phyloP scores from a whole-genome alignment of 768 basidiomycete genomes.

The Agaricus blazei region DNA sequence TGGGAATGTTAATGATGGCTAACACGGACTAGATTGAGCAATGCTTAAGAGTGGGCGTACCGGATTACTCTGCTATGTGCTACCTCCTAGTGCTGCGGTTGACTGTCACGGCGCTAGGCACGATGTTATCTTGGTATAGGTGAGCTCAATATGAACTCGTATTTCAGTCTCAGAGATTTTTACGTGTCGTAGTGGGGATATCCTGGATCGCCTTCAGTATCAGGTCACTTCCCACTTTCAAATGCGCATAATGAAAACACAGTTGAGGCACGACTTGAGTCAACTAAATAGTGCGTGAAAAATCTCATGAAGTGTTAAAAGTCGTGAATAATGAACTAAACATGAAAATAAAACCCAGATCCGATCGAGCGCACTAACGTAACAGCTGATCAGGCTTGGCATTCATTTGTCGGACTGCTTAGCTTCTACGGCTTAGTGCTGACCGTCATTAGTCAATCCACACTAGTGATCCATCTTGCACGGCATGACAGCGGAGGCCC shows the following conservation, averaged over 20 bases:
- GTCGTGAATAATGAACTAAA: neutral
- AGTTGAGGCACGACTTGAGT: neutral
- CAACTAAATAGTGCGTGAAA: neutral
- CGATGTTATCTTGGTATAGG: neutral
- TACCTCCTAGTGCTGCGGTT: neutral
- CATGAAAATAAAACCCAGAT: neutral
- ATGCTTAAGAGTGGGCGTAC: neutral
- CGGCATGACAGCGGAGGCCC: conserved; percentile 1
- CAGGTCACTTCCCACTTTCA: conserved; percentile 6
- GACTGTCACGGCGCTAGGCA: neutral
- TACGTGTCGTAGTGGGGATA: neutral
- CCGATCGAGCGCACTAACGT: neutral
- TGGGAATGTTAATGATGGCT: too few relatives aligned
- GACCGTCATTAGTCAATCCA: conserved; percentile 2
- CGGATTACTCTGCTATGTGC: neutral
- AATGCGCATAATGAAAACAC: neutral
- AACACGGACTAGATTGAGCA: neutral
- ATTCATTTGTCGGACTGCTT: neutral
- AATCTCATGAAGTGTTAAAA: neutral
- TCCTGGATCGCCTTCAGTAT: neutral
- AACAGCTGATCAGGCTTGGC: neutral
- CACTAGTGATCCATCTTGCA: neutral
- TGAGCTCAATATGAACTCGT: neutral
- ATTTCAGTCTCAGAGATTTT: too few relatives aligned
- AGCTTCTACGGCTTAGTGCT: neutral